Percentiles rank a stretch among this genome's conserved stretches.
Conservation (phyloP, 257 asterid genomes). For the Catharanthus roseus region DNA sequence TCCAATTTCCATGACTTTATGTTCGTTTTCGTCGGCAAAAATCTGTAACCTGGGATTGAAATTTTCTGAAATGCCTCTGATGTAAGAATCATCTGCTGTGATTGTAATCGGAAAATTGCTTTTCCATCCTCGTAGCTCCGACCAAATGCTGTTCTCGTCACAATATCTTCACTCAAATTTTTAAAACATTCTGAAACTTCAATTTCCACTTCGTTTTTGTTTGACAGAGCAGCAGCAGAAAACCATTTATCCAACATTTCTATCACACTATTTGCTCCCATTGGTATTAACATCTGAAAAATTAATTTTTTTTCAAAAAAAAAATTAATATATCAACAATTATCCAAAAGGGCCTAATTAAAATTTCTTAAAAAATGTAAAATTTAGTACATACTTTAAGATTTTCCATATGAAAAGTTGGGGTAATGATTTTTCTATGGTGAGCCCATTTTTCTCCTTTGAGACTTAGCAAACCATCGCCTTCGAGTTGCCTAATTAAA, state of each 20-base stretch:
- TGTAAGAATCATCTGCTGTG: slow-evolving; percentile 39
- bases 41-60: slow-evolving; percentile 47
- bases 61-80: slow-evolving; percentile 40
- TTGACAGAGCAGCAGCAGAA: slow-evolving; percentile 1
- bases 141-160: slow-evolving; percentile 38
- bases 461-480: slow-evolving; percentile 43
- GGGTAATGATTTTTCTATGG: slow-evolving; percentile 45
- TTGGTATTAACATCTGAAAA: slow-evolving; percentile 33
- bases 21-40: slow-evolving; percentile 41
- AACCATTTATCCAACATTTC: slow-evolving; percentile 40
- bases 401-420: slow-evolving; percentile 48
- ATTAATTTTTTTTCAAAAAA: too few relatives aligned
- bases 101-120: slow-evolving; percentile 36
- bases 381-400: slow-evolving; percentile 42
- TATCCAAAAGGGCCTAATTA: not conserved
- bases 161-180: slow-evolving; percentile 41
- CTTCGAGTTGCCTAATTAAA: slow-evolving; percentile 40
- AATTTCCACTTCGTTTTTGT: slow-evolving; percentile 32
- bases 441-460: slow-evolving; percentile 50
- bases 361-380: not conserved
- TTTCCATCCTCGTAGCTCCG: slow-evolving; percentile 40
- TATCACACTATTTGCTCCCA: slow-evolving; percentile 36
- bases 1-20: slow-evolving; percentile 48
- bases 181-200: slow-evolving; percentile 43
- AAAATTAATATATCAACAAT: too few relatives aligned